phyloP scores from a whole-genome alignment of 495 filamentous ascomycete genomes.

The Coniosporium apollinis region DNA sequence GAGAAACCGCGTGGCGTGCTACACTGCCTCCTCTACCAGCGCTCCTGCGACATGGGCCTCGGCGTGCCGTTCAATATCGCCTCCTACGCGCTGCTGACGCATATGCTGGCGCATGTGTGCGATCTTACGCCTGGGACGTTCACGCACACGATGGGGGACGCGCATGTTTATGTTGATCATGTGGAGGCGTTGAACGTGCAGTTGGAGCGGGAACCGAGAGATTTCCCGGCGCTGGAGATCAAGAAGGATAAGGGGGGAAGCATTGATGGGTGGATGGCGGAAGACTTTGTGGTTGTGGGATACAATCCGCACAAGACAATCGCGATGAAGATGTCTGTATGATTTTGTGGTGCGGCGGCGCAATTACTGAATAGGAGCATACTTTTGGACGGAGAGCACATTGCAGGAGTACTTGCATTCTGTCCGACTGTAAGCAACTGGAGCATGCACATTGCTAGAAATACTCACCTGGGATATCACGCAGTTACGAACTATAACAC shows the following conservation, averaged over 20 bases:
- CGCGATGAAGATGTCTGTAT: constrained; percentile 97
- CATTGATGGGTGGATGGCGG: constrained; percentile 70
- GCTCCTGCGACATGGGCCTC: constrained; percentile 93
- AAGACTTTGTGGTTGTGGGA: constrained; percentile 76
- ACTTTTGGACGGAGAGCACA: too few relatives aligned
- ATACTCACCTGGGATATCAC: too few relatives aligned
- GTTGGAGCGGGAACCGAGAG: constrained; percentile 59
- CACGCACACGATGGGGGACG: constrained; percentile 89
- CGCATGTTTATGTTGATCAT: constrained; percentile 89
- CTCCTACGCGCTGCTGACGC: constrained; percentile 76
- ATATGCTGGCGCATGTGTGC: constrained; percentile 81
- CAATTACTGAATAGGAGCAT: too few relatives aligned
- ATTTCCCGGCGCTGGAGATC: constrained; percentile 65
- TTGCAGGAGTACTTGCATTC: too few relatives aligned
- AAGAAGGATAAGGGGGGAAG: constrained; percentile 44
- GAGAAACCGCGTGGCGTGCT: constrained; percentile 44
- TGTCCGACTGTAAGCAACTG: too few relatives aligned
- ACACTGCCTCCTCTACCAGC: constrained; percentile 77
- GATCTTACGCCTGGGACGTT: constrained; percentile 69
- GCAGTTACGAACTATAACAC: too few relatives aligned
- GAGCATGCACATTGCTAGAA: too few relatives aligned
- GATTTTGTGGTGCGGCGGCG: constrained; percentile 12
- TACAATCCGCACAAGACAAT: constrained; percentile 85
- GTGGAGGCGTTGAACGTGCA: constrained; percentile 71
- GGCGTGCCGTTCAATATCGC: constrained; percentile 98